Conservation (phyloP, 2,329 filamentous ascomycete species). For the Pestalotiopsis sp. region DNA sequence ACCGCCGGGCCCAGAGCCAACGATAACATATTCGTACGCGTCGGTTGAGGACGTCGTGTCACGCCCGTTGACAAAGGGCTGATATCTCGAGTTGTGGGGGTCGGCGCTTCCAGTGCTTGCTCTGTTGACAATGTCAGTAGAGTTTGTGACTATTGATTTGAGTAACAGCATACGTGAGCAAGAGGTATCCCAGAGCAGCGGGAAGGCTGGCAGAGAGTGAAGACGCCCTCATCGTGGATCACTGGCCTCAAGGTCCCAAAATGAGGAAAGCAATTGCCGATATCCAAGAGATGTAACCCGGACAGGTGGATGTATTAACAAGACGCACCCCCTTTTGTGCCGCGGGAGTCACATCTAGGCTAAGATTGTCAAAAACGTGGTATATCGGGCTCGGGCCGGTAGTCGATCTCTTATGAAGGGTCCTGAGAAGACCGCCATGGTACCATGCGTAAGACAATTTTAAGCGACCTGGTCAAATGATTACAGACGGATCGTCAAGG, state of each 20-base stretch:
- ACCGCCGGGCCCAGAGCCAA: constrained; percentile 53
- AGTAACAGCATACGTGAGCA: not conserved
- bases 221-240: not conserved
- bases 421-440: not conserved
- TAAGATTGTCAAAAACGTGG: not conserved
- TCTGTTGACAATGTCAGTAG: not conserved
- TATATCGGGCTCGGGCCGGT: not conserved
- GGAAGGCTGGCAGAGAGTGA: not conserved
- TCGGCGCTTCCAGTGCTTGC: not conserved
- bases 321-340: not conserved
- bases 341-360: not conserved
- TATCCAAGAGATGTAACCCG: not conserved
- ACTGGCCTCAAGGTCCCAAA: not conserved
- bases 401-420: not conserved
- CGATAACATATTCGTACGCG: constrained; percentile 53
- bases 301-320: not conserved
- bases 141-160: not conserved
- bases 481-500: not conserved
- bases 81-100: not conserved
- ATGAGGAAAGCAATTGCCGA: not conserved
- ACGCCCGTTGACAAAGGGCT: not conserved
- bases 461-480: not conserved
- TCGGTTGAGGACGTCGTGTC: not conserved
- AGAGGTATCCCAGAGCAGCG: not conserved
- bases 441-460: not conserved